Percentiles rank a stretch among this genome's conserved stretches.
These are phyloP conservation scores for Thalia dealbata DNA, from an alignment of 176 grass and related monocot species.

Conservation along the genomic window DNA sequence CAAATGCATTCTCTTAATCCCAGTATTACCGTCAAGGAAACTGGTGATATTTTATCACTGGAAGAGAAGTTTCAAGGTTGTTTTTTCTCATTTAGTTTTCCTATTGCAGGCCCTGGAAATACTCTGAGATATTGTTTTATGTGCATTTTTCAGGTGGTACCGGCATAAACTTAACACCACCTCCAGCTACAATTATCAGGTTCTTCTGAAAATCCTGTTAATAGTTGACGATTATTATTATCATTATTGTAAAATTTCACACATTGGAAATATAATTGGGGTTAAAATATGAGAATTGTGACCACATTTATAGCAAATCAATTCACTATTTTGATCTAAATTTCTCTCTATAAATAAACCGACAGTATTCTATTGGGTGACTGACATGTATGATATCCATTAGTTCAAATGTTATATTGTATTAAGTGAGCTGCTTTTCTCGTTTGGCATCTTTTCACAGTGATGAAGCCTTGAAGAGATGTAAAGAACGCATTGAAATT, in stretches of 20 bases:
- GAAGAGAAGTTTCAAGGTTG: constrained; percentile 97
- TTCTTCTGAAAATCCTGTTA: constrained; percentile 16
- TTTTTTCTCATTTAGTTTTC: not conserved
- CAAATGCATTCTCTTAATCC: constrained; percentile 79
- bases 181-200: constrained; percentile 76
- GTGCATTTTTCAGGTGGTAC: constrained; percentile 60
- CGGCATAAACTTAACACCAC: constrained; percentile 94
- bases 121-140: not conserved
- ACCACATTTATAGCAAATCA: too few relatives aligned
- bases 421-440: not conserved
- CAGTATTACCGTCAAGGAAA: constrained; percentile 91
- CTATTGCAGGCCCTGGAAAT: too few relatives aligned
- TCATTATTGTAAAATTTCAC: not conserved
- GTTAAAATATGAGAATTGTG: not conserved
- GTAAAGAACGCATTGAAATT: constrained; percentile 52
- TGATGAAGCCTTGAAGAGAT: constrained; percentile 48
- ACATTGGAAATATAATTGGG: not conserved
- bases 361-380: not conserved
- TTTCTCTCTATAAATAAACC: not conserved
- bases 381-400: not conserved
- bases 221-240: not conserved
- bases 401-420: not conserved
- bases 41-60: constrained; percentile 84
- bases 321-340: too few relatives aligned
- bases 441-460: constrained; percentile 22